Conservation (phyloP, 164 flowering plant species). For the Kingdonia uniflora region DNA sequence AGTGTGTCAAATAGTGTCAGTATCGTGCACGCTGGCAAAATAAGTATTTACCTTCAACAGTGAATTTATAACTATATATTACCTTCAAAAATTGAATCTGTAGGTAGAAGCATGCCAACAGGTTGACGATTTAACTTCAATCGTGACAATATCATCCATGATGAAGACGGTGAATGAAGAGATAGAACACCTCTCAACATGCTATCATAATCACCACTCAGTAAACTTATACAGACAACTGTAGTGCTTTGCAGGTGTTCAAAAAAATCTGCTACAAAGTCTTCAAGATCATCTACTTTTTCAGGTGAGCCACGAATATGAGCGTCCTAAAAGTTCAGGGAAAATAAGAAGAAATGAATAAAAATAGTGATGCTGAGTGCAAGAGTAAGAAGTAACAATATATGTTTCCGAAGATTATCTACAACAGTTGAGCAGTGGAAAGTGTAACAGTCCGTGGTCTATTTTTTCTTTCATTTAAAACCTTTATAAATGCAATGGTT, state of each 20-base stretch:
- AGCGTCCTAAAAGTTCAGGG: too few species aligned
- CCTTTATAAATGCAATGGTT: too few species aligned
- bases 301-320: conserved; percentile 27
- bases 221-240: conserved; percentile 58
- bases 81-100: conserved; percentile 55
- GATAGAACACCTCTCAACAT: conserved; percentile 40
- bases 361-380: too few species aligned
- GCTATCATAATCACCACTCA: conserved; percentile 36
- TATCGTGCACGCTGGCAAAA: too few species aligned
- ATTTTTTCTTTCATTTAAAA: too few species aligned
- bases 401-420: too few species aligned
- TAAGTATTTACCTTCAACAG: too few species aligned
- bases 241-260: conserved; percentile 48
- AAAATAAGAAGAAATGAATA: too few species aligned
- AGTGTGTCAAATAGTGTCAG: too few species aligned
- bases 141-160: conserved; percentile 79
- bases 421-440: too few species aligned
- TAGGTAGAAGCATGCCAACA: conserved; percentile 55
- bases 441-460: too few species aligned
- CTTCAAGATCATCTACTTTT: conserved; percentile 40
- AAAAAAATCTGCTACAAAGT: conserved; percentile 46
- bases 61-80: neutral
- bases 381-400: too few species aligned
- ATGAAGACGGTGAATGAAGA: conserved; percentile 29
- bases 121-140: conserved; percentile 48